phyloP scores from a whole-genome alignment of 2,329 filamentous ascomycete genomes.

The Aspergillus tamarii region DNA sequence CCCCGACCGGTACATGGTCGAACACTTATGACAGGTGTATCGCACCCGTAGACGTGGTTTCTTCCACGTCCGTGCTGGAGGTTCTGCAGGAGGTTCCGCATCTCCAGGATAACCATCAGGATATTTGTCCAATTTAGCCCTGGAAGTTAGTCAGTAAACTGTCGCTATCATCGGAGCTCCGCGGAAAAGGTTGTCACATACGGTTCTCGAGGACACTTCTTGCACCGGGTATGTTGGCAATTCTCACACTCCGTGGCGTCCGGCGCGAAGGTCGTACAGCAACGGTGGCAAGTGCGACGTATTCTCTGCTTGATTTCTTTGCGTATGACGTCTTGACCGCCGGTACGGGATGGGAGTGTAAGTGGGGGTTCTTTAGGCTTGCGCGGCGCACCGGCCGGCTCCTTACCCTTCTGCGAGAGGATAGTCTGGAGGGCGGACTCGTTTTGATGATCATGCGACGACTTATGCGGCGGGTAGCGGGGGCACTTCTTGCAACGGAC shows the following conservation, averaged over 20 bases:
- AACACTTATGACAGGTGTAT: slow-evolving; percentile 48
- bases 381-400: slow-evolving; percentile 47
- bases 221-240: slow-evolving; percentile 76
- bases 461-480: slow-evolving; percentile 70
- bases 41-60: slow-evolving; percentile 43
- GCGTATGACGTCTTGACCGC: slow-evolving; percentile 71
- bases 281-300: slow-evolving; percentile 76
- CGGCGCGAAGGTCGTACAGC: slow-evolving; percentile 63
- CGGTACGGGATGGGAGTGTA: slow-evolving; percentile 64
- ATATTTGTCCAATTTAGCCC: slow-evolving; percentile 47
- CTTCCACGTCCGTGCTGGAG: slow-evolving; percentile 40
- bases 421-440: slow-evolving; percentile 36
- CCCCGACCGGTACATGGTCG: slow-evolving; percentile 35
- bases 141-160: slow-evolving; percentile 21
- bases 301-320: slow-evolving; percentile 74
- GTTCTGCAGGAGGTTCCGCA: slow-evolving; percentile 39
- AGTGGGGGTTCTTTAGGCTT: slow-evolving; percentile 36
- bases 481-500: slow-evolving; percentile 78
- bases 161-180: neutral
- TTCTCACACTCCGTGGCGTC: slow-evolving; percentile 65
- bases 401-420: slow-evolving; percentile 16
- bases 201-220: slow-evolving; percentile 78
- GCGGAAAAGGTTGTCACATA: slow-evolving; percentile 52
- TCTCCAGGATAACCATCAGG: slow-evolving; percentile 51
- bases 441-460: slow-evolving; percentile 53